These are phyloP conservation scores for Nicotiana undulata DNA, from an alignment of 257 asterid species.

Conservation along the genomic window DNA sequence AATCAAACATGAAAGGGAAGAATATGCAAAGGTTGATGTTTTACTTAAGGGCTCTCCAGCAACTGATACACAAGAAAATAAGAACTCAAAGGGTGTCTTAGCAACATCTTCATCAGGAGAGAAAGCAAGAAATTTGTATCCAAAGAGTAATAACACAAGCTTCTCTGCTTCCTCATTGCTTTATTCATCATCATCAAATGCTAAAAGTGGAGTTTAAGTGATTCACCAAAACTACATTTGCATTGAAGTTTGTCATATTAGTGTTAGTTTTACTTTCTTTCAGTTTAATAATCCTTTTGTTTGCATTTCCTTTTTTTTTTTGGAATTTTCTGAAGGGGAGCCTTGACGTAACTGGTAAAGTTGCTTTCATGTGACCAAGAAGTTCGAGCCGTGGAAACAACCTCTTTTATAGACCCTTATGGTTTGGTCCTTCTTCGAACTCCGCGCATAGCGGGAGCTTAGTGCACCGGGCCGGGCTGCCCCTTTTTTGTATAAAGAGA, in stretches of 20 bases:
- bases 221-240: background rate
- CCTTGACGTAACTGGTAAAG: too few species aligned
- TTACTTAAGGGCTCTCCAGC: constrained; percentile 25
- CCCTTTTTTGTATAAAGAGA: background rate
- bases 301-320: background rate
- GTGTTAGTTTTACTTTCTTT: background rate
- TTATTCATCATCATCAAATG: constrained; percentile 28
- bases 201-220: constrained; percentile 16
- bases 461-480: too few species aligned
- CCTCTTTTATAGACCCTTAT: too few species aligned
- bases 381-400: too few species aligned
- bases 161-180: constrained; percentile 36
- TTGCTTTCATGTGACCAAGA: too few species aligned
- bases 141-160: constrained; percentile 29
- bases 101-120: constrained; percentile 31
- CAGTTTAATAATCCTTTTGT: background rate
- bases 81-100: constrained; percentile 4
- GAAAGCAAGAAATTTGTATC: constrained; percentile 14
- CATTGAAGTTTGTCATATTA: constrained; percentile 3
- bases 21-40: constrained; percentile 29
- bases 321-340: background rate
- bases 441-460: too few species aligned
- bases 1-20: constrained; percentile 44
- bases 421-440: fast-evolving
- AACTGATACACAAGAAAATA: background rate